These are phyloP conservation scores for Xylaria scruposa DNA, from an alignment of 495 filamentous ascomycete species.

Conservation along the genomic window DNA sequence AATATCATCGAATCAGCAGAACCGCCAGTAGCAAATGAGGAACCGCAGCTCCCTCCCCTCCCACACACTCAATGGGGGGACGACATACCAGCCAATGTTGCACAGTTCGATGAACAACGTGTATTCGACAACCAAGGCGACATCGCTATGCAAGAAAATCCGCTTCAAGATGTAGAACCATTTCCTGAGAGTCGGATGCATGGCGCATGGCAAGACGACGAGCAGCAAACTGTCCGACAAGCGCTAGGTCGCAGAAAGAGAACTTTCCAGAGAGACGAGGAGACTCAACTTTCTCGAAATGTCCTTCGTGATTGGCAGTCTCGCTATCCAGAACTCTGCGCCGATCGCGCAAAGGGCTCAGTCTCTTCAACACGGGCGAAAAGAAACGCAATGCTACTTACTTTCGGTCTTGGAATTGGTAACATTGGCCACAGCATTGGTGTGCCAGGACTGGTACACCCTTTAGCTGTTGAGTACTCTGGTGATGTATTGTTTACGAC, in stretches of 20 bases:
- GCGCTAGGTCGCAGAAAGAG: constrained; percentile 36
- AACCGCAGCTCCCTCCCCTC: constrained; percentile 47
- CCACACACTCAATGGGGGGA: constrained; percentile 29
- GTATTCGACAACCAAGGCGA: constrained; percentile 34
- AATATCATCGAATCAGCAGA: constrained; percentile 43
- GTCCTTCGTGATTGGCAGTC: constrained; percentile 62
- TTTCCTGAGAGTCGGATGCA: constrained; percentile 38
- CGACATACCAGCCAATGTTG: constrained; percentile 15
- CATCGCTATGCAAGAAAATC: constrained; percentile 40
- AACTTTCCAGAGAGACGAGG: constrained; percentile 47
- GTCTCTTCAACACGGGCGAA: constrained; percentile 46
- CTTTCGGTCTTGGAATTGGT: constrained; percentile 53
- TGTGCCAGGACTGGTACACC: constrained; percentile 39
- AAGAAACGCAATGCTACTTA: constrained; percentile 50
- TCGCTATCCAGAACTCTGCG: constrained; percentile 60
- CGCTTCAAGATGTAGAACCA: constrained; percentile 42
- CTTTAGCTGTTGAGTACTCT: constrained; percentile 46
- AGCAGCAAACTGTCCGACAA: constrained; percentile 33
- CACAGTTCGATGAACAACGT: constrained; percentile 27
- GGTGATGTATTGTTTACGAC: constrained; percentile 45
- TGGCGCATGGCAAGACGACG: constrained; percentile 30
- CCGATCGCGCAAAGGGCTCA: constrained; percentile 32
- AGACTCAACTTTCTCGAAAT: constrained; percentile 58
- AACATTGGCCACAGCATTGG: constrained; percentile 42
- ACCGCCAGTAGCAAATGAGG: constrained; percentile 32